phyloP scores from a whole-genome alignment of 768 basidiomycete species.

The Bullera alba region DNA sequence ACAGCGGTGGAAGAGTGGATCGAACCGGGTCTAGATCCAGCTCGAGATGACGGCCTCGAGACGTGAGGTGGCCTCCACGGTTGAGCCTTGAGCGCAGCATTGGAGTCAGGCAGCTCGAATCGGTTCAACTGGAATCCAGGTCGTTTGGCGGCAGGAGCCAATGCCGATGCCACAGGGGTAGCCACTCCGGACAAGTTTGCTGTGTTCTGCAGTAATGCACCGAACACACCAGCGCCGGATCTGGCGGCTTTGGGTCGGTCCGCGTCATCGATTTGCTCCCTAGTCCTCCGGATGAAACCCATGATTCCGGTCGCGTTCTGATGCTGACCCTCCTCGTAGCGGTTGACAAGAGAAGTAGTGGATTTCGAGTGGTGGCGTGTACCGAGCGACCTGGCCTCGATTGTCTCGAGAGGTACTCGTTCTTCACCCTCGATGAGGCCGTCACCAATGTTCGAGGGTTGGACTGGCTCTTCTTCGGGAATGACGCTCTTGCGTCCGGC shows the following conservation, averaged over 20 bases:
- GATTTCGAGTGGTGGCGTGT: conserved; percentile 8
- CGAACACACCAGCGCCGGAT: conserved; percentile 60
- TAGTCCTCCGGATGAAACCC: conserved; percentile 15
- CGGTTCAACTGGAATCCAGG: conserved; percentile 64
- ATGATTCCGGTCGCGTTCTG: conserved; percentile 14
- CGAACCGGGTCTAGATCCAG: conserved; percentile 23
- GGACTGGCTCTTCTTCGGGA: background rate
- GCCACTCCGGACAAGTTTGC: conserved; percentile 59
- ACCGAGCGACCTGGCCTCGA: background rate
- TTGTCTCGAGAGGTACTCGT: background rate
- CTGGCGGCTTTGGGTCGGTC: conserved; percentile 48
- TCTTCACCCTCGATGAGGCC: background rate
- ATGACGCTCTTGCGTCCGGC: too few relatives aligned
- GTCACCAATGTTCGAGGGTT: background rate
- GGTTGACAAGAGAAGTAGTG: conserved; percentile 4
- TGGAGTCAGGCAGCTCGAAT: conserved; percentile 43
- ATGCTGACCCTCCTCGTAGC: background rate
- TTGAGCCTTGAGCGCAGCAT: conserved; percentile 1
- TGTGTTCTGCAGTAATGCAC: conserved; percentile 64
- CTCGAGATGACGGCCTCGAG: conserved; percentile 12
- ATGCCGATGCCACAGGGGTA: conserved; percentile 45
- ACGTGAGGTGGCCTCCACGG: conserved; percentile 32
- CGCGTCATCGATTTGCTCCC: conserved; percentile 24
- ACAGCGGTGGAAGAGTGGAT: conserved; percentile 35
- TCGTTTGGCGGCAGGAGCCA: conserved; percentile 57